Conservation (phyloP, 2,329 filamentous ascomycete genomes). For the Beauveria varroae region DNA sequence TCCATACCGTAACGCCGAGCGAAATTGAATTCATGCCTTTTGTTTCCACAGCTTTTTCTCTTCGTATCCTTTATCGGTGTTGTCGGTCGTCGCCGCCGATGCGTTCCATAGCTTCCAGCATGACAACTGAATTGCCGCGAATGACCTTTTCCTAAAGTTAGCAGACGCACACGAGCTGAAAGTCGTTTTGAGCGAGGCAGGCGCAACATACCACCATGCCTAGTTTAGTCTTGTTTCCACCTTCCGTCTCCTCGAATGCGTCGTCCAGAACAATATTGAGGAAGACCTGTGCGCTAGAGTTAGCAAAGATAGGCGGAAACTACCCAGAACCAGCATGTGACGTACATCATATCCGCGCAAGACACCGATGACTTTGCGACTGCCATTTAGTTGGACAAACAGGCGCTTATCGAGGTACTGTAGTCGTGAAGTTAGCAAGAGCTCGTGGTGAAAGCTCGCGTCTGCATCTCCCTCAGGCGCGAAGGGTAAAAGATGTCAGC, state of each 20-base stretch:
- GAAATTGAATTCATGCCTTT: constrained; percentile 18
- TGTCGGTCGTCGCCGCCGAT: constrained; percentile 55
- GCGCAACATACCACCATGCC: constrained; percentile 75
- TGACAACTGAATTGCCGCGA: constrained; percentile 94
- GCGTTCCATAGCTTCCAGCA: constrained; percentile 78
- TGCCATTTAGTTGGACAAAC: constrained; percentile 96
- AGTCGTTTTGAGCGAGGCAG: neutral
- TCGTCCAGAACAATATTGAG: constrained; percentile 97
- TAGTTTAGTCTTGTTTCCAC: constrained; percentile 80
- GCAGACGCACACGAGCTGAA: neutral
- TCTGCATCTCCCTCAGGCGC: neutral
- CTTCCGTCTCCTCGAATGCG: constrained; percentile 87
- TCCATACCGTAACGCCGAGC: constrained; percentile 28
- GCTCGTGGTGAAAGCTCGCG: neutral
- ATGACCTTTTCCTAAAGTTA: constrained; percentile 56
- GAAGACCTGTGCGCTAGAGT: constrained; percentile 61
- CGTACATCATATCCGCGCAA: constrained; percentile 90
- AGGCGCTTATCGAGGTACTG: constrained; percentile 99
- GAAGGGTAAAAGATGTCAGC: neutral
- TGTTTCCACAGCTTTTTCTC: constrained; percentile 9
- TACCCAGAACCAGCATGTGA: neutral
- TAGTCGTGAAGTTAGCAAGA: constrained; percentile 19
- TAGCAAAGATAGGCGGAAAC: neutral
- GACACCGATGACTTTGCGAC: constrained; percentile 91
- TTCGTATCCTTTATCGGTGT: constrained; percentile 19